Evolutionary conservation across 2,329 filamentous ascomycete genomes (phyloP).

Genomic region (Cercospora janseana): DNA sequence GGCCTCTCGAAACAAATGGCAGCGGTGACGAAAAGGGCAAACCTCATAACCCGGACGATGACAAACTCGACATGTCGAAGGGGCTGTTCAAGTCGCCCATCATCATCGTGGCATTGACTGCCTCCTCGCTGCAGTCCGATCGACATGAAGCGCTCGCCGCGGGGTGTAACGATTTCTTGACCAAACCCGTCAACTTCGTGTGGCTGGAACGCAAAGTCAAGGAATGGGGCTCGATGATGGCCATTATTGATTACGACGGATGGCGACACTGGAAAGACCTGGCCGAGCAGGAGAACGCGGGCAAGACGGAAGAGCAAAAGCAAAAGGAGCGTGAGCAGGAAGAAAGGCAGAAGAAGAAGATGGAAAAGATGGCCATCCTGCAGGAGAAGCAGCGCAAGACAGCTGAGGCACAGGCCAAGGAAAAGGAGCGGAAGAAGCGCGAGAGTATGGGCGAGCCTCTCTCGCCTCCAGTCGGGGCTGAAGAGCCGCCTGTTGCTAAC

Average conservation of each 20-base stretch:
- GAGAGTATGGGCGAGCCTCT: constrained; percentile 17
- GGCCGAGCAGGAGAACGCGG: constrained; percentile 37
- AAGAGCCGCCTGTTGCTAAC: constrained; percentile 10
- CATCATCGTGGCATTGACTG: constrained; percentile 95
- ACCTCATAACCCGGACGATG: constrained; percentile 56
- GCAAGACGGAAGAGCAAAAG: constrained; percentile 39
- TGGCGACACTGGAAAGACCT: constrained; percentile 98
- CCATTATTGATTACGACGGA: constrained; percentile 95
- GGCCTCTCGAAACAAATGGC: constrained; percentile 28
- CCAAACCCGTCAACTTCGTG: constrained; percentile 93
- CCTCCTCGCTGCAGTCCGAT: constrained; percentile 91
- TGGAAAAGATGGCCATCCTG: constrained; percentile 35
- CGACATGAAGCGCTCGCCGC: constrained; percentile 91
- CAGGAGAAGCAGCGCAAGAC: constrained; percentile 32
- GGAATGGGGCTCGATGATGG: constrained; percentile 99
- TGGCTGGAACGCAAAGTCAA: constrained; percentile 98
- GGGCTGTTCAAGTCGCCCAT: constrained; percentile 88
- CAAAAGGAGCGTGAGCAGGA: constrained; percentile 33
- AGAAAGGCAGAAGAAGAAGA: constrained; percentile 34
- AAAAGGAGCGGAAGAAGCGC: constrained; percentile 27
- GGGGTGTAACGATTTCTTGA: constrained; percentile 97
- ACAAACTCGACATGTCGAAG: constrained; percentile 64
- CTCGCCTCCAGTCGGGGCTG: constrained; percentile 1
- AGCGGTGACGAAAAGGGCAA: constrained; percentile 39
- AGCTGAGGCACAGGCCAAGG: constrained; percentile 29